Conservation (phyloP, 23 red algal species). For the Gracilariopsis chorda region DNA sequence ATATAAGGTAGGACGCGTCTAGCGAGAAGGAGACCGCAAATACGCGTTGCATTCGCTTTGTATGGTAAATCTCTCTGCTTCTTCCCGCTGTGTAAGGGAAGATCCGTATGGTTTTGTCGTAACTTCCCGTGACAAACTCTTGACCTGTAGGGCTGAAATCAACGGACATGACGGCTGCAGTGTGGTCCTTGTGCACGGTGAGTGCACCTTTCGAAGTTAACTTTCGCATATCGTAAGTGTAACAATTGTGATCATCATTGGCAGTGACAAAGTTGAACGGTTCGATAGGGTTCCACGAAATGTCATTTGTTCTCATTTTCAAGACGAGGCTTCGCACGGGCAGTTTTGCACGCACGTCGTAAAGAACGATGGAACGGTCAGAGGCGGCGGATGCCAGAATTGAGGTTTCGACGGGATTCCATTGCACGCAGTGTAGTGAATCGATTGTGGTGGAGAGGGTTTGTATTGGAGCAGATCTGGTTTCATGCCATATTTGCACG, state of each 20-base stretch:
- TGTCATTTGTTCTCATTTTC: constrained; percentile 75
- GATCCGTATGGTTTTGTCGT: constrained; percentile 90
- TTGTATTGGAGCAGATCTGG: constrained; percentile 65
- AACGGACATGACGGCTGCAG: constrained; percentile 87
- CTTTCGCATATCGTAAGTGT: constrained; percentile 84
- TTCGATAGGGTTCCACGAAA: constrained; percentile 97
- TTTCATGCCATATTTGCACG: constrained; percentile 85
- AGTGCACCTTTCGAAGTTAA: constrained; percentile 40
- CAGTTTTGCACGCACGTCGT: constrained; percentile 75
- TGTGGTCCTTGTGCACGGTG: constrained; percentile 77
- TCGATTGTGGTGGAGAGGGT: constrained; percentile 58
- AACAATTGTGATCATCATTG: constrained; percentile 91
- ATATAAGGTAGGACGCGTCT: constrained; percentile 76
- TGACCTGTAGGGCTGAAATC: constrained; percentile 87
- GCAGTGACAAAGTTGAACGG: constrained; percentile 82
- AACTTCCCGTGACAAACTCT: constrained; percentile 89
- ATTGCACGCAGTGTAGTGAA: constrained; percentile 67
- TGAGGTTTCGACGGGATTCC: constrained; percentile 71
- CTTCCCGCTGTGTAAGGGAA: constrained; percentile 32
- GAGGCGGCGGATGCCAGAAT: constrained; percentile 65
- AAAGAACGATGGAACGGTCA: constrained; percentile 75
- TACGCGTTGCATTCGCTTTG: constrained; percentile 90
- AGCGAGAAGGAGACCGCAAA: constrained; percentile 81
- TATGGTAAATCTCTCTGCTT: constrained; percentile 87
- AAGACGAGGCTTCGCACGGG: constrained; percentile 73